Base-by-base conservation (phyloP, 306 rosid genomes). In the Ammopiptanthus mongolicus region DNA sequence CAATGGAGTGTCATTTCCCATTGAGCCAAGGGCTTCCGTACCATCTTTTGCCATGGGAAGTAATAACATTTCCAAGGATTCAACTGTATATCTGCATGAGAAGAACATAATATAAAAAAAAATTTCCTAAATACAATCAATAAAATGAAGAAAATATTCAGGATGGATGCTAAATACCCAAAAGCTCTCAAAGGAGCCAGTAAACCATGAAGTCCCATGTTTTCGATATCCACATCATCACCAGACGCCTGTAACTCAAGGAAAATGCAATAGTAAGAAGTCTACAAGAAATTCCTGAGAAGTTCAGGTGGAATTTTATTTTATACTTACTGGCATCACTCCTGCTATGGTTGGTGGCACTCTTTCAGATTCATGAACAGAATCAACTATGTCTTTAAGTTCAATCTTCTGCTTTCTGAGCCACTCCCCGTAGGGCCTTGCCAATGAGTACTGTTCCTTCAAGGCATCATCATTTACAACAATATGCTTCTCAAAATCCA, bases 11-110 rank as follows among this genome's bases (percentile, higher is more conserved):
- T 96, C 99, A 42, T 92, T 96, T 78, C 99, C 98, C 99, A 96
- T 96, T 55, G 99, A 96, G 61, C 99, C 99, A 84, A 92, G 99
- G 48, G 99, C 96, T 86, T 96, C 98, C 22, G 65, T 86, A 12
- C 96, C 97, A 83, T 96, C 99, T 78, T 88, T 96, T 73, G 97
- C 99, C 99, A 96, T 96, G n/a, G 98, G 98, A 87, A 96, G 97
- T 82, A 96, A 81, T 80, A 96, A 84, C 96, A 92, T 96, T 74
- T 96, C 99, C 84, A 96, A 77, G 75, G 92, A 85, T 87, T 96
- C 99, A 75, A 86, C 73, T 41, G 98, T 86, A 75, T 92, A 96
- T 36, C 99, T 96, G 86, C 87, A 85, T 29, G 72, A 50, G 69
- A 33, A 79, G 15, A 63, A 50, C 52, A 77, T 21, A 57, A 71